phyloP scores from a whole-genome alignment of 148 eudicot genomes.

The Rhododendron henanense region DNA sequence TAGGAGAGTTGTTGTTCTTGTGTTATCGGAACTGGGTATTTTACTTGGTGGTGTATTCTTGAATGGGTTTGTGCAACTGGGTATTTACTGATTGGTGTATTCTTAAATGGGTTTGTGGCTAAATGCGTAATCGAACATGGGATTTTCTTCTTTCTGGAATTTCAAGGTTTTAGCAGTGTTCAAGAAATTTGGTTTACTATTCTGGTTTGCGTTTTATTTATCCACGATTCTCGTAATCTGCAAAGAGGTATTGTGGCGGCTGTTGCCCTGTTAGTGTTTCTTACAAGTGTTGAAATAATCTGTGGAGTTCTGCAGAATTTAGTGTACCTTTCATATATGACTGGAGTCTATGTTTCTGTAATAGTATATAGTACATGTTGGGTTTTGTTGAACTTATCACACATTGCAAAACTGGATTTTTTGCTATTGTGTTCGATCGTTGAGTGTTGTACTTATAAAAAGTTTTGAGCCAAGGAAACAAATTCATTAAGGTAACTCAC shows the following conservation, averaged over 20 bases:
- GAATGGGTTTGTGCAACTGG: neutral
- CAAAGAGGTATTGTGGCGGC: neutral
- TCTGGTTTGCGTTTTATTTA: neutral
- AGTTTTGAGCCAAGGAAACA: neutral
- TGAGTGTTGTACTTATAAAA: neutral
- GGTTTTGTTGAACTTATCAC: neutral
- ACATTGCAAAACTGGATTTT: neutral
- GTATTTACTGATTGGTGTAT: neutral
- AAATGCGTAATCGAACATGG: neutral
- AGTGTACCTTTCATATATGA: neutral
- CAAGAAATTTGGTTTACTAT: neutral
- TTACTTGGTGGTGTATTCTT: neutral
- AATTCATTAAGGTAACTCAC: neutral
- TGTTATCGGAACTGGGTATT: neutral
- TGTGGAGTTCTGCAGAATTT: neutral
- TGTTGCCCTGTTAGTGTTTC: neutral
- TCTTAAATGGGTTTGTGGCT: neutral
- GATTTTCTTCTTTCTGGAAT: neutral
- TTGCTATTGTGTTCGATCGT: neutral
- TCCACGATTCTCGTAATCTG: neutral
- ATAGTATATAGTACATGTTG: neutral
- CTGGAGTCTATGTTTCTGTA: neutral
- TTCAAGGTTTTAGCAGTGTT: slow-evolving; percentile 2
- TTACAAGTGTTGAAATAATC: no score
- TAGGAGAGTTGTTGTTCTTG: neutral